Base-by-base conservation (phyloP, 306 rosid species). In the Lathyrus oleraceus region DNA sequence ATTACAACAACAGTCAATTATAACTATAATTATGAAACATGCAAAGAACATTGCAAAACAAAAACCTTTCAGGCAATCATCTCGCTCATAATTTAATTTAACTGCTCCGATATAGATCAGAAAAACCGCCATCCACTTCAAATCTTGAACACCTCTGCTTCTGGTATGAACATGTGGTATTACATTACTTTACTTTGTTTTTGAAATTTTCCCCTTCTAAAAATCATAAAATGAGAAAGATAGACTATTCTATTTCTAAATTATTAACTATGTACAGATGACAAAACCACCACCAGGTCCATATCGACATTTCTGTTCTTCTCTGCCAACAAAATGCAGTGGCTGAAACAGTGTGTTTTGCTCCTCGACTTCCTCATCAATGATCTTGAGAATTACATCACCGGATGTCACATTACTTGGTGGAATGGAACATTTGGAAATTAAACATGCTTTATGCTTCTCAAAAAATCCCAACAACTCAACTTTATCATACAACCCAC, bases 1-100 rank as follows among this genome's bases (percentile, higher is more conserved):
- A 71, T 45, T 35, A 47, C 39, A 79, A n/a, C 25, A 59, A 74
- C 15, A n/a, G 58, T 47, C 56, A 15, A 62, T 13, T 61, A 52
- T 20, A 44, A 16, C 11, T 30, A 13, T 30, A 56, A 35, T 38
- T 71, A 64, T n/a, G 54, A 56, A 74, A 42, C 40, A 61, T 4
- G 62, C 42, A 44, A 27, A 36, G 14, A 39, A 61, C 42, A 40
- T 59, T 40, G 43, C 35, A 51, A 45, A 51, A 6, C 65, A 52
- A 58, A 28, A 39, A 49, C 20, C 65, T 40, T 54, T 45, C 45
- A 19, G 47, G 36, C 7, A 14, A 44, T 45, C 39, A 65, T 15
- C 25, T 51, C 45, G 6, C 20, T 8, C 40, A 12, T 43, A 20
- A 58, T 13, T 56, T 54, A 28, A 54, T 35, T 43, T 43, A 47